These are phyloP conservation scores for Penicillium atrosanguineum DNA, from an alignment of 495 filamentous ascomycete species.

Conservation along the genomic window DNA sequence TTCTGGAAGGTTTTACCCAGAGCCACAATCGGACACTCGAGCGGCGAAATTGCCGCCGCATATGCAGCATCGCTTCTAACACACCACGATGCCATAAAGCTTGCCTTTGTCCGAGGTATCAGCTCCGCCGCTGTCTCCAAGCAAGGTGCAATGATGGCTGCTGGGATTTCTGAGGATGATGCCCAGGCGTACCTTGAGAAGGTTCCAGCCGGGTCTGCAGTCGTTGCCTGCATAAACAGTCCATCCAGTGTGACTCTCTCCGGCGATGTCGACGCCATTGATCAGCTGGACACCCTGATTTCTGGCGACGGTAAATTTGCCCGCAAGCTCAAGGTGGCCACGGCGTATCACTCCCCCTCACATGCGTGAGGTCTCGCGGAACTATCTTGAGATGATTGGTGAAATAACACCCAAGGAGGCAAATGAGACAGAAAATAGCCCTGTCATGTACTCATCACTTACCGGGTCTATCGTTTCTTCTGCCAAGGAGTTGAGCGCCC, in stretches of 20 bases:
- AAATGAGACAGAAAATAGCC: background rate
- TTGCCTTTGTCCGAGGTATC: background rate
- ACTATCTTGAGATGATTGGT: background rate
- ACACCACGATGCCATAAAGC: background rate
- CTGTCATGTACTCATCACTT: background rate
- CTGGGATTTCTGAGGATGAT: background rate
- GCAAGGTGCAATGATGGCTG: background rate
- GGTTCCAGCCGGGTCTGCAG: slow-evolving; percentile 1
- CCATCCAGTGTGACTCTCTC: slow-evolving; percentile 28
- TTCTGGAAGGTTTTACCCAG: background rate
- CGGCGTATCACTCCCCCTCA: slow-evolving; percentile 33
- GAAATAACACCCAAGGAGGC: background rate
- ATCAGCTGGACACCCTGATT: background rate
- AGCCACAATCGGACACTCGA: background rate
- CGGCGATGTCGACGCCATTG: slow-evolving; percentile 19
- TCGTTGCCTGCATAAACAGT: slow-evolving; percentile 32
- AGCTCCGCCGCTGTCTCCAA: background rate
- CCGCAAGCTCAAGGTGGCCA: slow-evolving; percentile 22
- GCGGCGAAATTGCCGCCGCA: slow-evolving; percentile 1
- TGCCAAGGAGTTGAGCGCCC: too few species aligned
- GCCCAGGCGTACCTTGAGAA: background rate
- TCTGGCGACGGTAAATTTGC: slow-evolving; percentile 10
- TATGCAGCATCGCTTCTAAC: background rate
- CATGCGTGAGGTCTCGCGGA: slow-evolving; percentile 14
- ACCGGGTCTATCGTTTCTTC: too few species aligned